phyloP scores from a whole-genome alignment of 768 basidiomycete species.

The Leccinellum rugosiceps region DNA sequence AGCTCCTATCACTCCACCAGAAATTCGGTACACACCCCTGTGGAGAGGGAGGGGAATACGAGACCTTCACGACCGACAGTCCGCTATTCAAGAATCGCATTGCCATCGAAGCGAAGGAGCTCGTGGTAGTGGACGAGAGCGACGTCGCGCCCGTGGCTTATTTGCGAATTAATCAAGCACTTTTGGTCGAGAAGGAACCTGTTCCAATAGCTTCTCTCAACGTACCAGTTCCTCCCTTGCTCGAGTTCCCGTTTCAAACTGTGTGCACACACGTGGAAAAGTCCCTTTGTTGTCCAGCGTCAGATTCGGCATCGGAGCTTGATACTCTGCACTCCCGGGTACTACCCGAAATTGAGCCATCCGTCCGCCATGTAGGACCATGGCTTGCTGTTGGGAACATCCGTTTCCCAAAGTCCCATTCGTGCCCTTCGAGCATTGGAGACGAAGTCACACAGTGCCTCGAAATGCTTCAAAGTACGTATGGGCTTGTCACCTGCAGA shows the following conservation, averaged over 20 bases:
- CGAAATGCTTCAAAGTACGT: conserved; percentile 53
- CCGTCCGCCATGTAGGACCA: conserved; percentile 37
- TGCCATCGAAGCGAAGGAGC: conserved; percentile 61
- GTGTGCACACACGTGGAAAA: conserved; percentile 8
- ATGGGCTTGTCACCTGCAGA: neutral
- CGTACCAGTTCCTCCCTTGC: conserved; percentile 45
- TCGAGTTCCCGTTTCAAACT: conserved; percentile 35
- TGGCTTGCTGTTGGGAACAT: conserved; percentile 75
- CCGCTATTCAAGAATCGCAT: conserved; percentile 83
- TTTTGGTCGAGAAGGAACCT: conserved; percentile 54
- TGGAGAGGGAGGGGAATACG: conserved; percentile 98
- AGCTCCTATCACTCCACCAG: conserved; percentile 66
- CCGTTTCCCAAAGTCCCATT: conserved; percentile 19
- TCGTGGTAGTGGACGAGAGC: conserved; percentile 74
- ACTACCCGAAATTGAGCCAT: conserved; percentile 7
- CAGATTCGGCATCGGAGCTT: neutral
- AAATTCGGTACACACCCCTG: conserved; percentile 91
- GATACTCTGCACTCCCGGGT: neutral
- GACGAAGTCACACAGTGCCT: conserved; percentile 76
- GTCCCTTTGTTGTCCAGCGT: conserved; percentile 4
- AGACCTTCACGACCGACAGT: conserved; percentile 87
- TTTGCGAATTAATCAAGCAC: conserved; percentile 71
- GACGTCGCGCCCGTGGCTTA: conserved; percentile 91
- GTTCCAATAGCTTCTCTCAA: conserved; percentile 1
- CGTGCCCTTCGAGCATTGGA: conserved; percentile 57